Evolutionary conservation across 192 early-diverging fungal species (phyloP), one percentile per base, ranked within the genome.

Genomic region (Spizellomyces punctatus): DNA sequence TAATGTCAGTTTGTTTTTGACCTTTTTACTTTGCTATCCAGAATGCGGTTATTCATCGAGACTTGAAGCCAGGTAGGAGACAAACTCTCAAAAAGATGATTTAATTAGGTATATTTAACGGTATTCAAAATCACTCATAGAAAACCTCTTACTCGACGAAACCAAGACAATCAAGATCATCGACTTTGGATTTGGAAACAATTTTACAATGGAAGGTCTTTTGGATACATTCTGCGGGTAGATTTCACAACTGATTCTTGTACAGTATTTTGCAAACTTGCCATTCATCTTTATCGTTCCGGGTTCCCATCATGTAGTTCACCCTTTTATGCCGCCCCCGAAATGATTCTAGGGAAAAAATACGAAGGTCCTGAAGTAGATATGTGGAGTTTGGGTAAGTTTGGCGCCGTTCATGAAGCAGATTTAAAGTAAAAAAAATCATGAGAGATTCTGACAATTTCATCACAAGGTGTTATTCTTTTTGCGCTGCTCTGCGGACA

Each of bases 281-380:
- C 76, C 80, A 91, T 6, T 90, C 84, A 19, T 22, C 78, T 14
- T 19, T 72, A n/a, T 10, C 71, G 5, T 72, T 16, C 14, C 22
- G n/a, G 21, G n/a, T n/a, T 36, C 1, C n/a, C 21, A n/a, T 22
- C 46, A 5, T 64, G 5, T 45, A 85, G 82, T 10, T 84, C 82
- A 10, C 90, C 92, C 8, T 92, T 92, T 67, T 94, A 93, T 69
- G 91, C 91, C 6, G 91, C 93, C 5, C 93, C 93, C 7, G 93
- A 94, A 74, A 87, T 94, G 85, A 88, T 94, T 57, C 84, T 92
- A 46, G 92, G 91, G 14, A 89, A 89, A 47, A 86, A 86, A 52
- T 94, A 94, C 69, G 89, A 85, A 8, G 93, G 93, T 0, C 93
- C 93, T 21, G 93, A 94, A 80, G 92, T 94, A 2, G 93, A 94